phyloP scores from a whole-genome alignment of 306 rosid species.

The Citrullus amarus region DNA sequence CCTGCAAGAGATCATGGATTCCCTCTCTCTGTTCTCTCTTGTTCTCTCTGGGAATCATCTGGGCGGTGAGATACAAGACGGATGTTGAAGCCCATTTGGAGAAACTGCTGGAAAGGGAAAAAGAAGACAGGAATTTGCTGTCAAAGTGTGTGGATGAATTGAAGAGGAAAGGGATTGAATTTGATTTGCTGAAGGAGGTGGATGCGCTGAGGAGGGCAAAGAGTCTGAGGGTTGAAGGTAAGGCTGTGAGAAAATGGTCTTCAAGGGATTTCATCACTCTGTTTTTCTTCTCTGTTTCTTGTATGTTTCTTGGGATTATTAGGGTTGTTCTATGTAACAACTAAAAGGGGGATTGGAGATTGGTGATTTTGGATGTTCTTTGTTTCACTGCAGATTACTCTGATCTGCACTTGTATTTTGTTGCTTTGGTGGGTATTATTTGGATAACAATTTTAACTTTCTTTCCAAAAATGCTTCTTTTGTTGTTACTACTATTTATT shows the following conservation, averaged over 20 bases:
- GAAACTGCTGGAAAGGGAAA: constrained; percentile 72
- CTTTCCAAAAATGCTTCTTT: background rate
- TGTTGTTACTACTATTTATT: background rate
- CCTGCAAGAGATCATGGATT: constrained; percentile 69
- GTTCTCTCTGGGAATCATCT: constrained; percentile 60
- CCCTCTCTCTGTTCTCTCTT: constrained; percentile 63
- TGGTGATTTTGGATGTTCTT: constrained; percentile 13
- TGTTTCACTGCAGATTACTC: constrained; percentile 45
- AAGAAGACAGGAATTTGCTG: constrained; percentile 53
- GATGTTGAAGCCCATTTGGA: constrained; percentile 73
- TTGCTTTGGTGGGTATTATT: constrained; percentile 2
- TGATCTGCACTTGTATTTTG: constrained; percentile 48
- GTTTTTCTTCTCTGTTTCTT: constrained; percentile 60
- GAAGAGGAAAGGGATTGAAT: constrained; percentile 80
- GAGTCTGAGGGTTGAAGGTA: constrained; percentile 58
- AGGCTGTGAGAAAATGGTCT: constrained; percentile 72
- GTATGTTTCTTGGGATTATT: constrained; percentile 52
- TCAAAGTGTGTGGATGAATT: constrained; percentile 68
- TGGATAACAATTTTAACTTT: background rate
- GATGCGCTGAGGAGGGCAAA: constrained; percentile 89
- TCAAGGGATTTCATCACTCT: constrained; percentile 62
- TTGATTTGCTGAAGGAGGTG: constrained; percentile 85
- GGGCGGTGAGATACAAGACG: constrained; percentile 84
- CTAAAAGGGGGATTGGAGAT: background rate
- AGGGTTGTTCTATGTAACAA: constrained; percentile 57